Percentiles rank a stretch among this genome's conserved stretches.
Evolutionary conservation across 2,329 filamentous ascomycete species (phyloP).

Genomic region (Aureobasidium lini): DNA sequence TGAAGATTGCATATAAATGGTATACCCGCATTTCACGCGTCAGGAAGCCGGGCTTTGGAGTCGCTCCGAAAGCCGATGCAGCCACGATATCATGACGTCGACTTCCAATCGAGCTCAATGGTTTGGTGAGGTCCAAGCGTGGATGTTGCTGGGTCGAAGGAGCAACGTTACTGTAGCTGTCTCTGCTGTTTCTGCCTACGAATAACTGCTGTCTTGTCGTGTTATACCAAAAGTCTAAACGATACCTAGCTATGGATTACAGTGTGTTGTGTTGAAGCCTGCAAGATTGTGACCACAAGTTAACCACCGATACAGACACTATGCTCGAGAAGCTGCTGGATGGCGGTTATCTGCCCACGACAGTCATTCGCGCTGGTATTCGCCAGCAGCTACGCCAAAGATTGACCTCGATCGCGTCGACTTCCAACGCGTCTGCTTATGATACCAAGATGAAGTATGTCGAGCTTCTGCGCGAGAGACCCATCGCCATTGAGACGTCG

Average conservation of each 20-base stretch:
- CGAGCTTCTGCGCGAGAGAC: conserved; percentile 48
- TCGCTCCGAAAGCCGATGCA: not conserved
- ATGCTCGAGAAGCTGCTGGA: conserved; percentile 53
- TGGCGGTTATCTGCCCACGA: conserved; percentile 54
- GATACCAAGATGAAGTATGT: conserved; percentile 59
- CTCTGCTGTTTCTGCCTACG: not conserved
- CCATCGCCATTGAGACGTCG: conserved; percentile 62
- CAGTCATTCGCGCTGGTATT: conserved; percentile 57
- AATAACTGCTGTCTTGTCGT: not conserved
- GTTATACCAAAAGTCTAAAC: not conserved
- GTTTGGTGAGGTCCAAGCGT: conserved; percentile 7
- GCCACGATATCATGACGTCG: conserved; percentile 5
- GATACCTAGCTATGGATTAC: not conserved
- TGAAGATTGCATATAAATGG: too few relatives aligned
- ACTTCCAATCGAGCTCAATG: conserved; percentile 2
- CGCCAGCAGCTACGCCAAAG: conserved; percentile 58
- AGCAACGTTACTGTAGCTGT: not conserved
- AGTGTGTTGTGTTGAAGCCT: not conserved
- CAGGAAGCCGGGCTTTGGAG: not conserved
- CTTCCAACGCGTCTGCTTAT: conserved; percentile 46
- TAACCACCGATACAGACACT: conserved; percentile 20
- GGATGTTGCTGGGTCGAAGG: not conserved
- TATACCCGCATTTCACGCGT: not conserved
- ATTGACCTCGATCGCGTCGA: conserved; percentile 46
- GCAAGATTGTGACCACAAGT: not conserved